phyloP scores from a whole-genome alignment of 163 green algal genomes.

The Chlorella variabilis region DNA sequence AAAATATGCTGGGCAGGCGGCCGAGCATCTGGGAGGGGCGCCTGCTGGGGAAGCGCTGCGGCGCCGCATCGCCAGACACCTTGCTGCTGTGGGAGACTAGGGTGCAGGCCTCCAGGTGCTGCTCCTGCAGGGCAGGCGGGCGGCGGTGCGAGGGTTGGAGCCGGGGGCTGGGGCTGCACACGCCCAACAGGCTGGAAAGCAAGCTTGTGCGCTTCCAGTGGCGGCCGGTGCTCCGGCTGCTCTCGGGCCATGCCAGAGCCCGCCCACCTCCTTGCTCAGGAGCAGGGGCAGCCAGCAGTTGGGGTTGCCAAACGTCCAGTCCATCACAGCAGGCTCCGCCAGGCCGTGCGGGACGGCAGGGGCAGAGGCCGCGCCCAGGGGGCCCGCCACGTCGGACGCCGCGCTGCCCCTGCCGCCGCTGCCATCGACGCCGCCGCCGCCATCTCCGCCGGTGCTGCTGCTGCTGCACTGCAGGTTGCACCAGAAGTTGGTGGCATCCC shows the following conservation, averaged over 20 bases:
- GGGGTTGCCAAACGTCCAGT: conserved; percentile 27
- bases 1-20: not conserved
- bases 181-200: too few relatives aligned
- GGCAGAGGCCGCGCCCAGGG: too few relatives aligned
- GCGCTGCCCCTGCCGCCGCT: not conserved
- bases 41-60: not conserved
- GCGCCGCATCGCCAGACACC: conserved; percentile 1
- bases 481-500: conserved; percentile 84
- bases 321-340: not conserved
- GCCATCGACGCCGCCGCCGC: not conserved
- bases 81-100: conserved; percentile 3
- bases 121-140: not conserved
- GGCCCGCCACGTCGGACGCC: not conserved
- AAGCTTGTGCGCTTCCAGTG: too few relatives aligned
- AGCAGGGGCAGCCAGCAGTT: conserved; percentile 50
- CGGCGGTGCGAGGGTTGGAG: too few relatives aligned
- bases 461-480: conserved; percentile 58
- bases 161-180: too few relatives aligned
- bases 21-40: not conserved
- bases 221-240: too few relatives aligned
- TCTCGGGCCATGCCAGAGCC: too few relatives aligned
- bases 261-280: conserved; percentile 3
- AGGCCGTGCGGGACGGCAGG: conserved; percentile 6
- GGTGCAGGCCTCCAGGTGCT: conserved; percentile 18
- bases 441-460: conserved; percentile 44